Evolutionary conservation across 805 yeast genomes (phyloP), one percentile per base, ranked within the genome.

Genomic region (Ogataea trehaloabstinens): DNA sequence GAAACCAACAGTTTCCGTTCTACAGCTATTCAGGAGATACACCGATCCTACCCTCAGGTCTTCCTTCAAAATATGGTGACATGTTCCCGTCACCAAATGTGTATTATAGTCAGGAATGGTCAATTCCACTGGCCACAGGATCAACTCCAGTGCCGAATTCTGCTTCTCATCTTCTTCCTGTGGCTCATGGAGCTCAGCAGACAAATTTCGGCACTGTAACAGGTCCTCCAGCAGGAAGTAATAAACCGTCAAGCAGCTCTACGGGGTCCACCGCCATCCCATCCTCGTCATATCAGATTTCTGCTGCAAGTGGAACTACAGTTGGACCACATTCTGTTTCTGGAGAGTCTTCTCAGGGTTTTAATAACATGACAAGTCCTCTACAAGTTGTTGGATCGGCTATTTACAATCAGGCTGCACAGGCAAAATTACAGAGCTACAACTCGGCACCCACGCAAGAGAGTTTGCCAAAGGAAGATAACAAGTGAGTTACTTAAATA

Each of bases 11-110:
- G 25, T 38, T 22, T 3, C 47, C 50, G 6, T 42, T 31, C 28
- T 46, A 34, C 36, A 42, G 38, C 27, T 46, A 40, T 38, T 31
- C 43, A 0, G 55, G 54, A 12, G 78, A 82, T 10, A 88, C 82
- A 28, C 88, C 82, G 44, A 80, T 89, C 0, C 87, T 90, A 3
- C 60, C 83, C 11, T 68, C 79, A 3, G 82, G 83, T 5, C 63
- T 85, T 18, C 90, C 95, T 2, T 76, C 85, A 2, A 70, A 84
- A 36, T 85, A 80, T 51, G 78, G 84, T 29, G 95, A 85, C 51
- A 67, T 82, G 55, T 78, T 86, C 52, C 90, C 89, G 21, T 83
- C 91, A 5, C 96, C 96, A 0, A 75, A 80, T n/a, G 83, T 76
- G 45, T 79, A 80, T 49, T 85, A 83, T 51, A 75, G 80, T 5